These are phyloP conservation scores for Colletotrichum kahawae DNA, from an alignment of 2,329 filamentous ascomycete species.

Conservation along the genomic window DNA sequence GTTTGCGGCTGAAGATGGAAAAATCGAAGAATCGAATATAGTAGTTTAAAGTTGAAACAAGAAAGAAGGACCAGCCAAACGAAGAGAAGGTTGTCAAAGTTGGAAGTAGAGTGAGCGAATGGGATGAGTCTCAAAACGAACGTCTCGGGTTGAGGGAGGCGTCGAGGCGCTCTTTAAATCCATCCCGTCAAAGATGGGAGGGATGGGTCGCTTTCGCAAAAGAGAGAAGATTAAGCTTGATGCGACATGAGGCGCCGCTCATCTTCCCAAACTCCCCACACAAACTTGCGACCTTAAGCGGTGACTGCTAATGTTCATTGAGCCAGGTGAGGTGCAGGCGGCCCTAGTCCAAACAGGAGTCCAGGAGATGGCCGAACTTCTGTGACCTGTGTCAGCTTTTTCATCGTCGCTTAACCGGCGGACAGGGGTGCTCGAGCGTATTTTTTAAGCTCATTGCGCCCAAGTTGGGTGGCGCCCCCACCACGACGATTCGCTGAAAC, in stretches of 20 bases:
- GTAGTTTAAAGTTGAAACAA: not conserved
- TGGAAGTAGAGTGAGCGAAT: conserved; percentile 1
- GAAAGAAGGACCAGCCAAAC: conserved; percentile 6
- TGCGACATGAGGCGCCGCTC: not conserved
- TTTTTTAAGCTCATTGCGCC: not conserved
- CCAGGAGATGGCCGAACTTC: conserved; percentile 1
- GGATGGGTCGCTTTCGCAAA: not conserved
- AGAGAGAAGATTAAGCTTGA: conserved; percentile 4
- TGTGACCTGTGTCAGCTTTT: conserved; percentile 4
- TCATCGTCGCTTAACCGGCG: not conserved
- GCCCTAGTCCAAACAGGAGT: conserved; percentile 13
- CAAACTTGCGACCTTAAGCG: conserved; percentile 2
- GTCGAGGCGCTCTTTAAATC: not conserved
- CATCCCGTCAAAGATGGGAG: not conserved
- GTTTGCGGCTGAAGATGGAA: not conserved
- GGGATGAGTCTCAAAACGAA: not conserved
- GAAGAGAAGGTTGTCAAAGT: conserved; percentile 1
- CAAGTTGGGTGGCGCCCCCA: not conserved
- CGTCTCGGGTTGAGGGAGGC: not conserved
- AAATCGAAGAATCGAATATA: not conserved
- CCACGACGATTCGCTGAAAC: conserved; percentile 17
- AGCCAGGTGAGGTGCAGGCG: not conserved
- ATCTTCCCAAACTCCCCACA: not conserved
- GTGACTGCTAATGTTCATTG: not conserved
- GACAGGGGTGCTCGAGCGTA: not conserved